These are phyloP conservation scores for Neospora caninum DNA, from an alignment of 169 alveolate genomes.

Conservation along the genomic window DNA sequence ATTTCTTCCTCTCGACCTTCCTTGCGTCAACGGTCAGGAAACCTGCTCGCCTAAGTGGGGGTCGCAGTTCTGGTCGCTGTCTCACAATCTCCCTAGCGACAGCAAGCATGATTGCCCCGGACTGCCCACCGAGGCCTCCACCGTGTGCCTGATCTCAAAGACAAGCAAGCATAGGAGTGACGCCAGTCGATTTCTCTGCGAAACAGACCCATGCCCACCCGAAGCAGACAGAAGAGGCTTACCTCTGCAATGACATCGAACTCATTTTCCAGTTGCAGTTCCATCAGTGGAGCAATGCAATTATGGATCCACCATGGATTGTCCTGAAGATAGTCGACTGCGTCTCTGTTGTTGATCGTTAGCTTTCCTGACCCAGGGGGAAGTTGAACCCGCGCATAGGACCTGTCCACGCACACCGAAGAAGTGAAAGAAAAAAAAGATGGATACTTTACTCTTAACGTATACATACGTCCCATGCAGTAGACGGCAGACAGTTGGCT, in stretches of 20 bases:
- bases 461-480: no score
- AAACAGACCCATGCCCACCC: neutral
- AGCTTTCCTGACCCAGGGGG: neutral
- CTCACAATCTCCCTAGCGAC: conserved; percentile 34
- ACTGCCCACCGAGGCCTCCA: conserved; percentile 53
- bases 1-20: conserved; percentile 42
- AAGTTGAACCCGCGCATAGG: conserved; percentile 46
- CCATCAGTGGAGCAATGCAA: conserved; percentile 50
- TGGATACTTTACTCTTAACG: no score
- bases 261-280: neutral
- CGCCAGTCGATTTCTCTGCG: neutral
- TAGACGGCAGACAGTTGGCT: no score
- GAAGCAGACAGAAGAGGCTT: neutral
- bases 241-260: conserved; percentile 29
- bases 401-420: neutral
- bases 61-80: conserved; percentile 26
- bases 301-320: conserved; percentile 42
- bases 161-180: neutral
- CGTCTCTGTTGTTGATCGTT: conserved; percentile 23
- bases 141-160: conserved; percentile 7
- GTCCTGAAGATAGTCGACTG: conserved; percentile 40
- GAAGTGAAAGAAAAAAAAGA: neutral
- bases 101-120: conserved; percentile 58
- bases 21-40: conserved; percentile 38
- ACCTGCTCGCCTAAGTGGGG: conserved; percentile 15